Percentiles rank a stretch among this genome's conserved stretches.
Evolutionary conservation across 768 basidiomycete genomes (phyloP).

Genomic region (Mycena indigotica): DNA sequence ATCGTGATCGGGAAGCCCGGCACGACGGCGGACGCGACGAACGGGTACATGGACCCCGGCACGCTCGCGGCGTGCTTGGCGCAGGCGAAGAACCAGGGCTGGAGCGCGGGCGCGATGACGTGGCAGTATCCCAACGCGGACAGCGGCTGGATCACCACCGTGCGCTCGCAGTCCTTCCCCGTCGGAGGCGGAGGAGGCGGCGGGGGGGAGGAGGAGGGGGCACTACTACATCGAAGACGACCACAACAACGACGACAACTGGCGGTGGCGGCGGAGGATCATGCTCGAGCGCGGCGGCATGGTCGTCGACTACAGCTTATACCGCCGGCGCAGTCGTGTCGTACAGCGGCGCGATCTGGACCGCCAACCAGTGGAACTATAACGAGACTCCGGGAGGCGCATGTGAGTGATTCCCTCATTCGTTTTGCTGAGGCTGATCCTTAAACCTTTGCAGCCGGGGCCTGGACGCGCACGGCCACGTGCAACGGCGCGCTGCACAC

Average conservation of each 20-base stretch:
- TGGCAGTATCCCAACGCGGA: constrained; percentile 43
- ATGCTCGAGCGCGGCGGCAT: constrained; percentile 16
- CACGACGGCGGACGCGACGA: constrained; percentile 50
- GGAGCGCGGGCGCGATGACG: constrained; percentile 55
- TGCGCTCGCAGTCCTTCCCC: constrained; percentile 28
- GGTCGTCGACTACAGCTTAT: constrained; percentile 10
- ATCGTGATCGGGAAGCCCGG: constrained; percentile 80
- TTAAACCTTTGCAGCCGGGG: no score
- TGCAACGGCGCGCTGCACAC: constrained; percentile 10
- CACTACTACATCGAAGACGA: background rate
- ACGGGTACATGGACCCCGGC: constrained; percentile 61
- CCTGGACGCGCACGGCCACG: background rate
- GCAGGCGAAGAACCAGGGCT: constrained; percentile 62
- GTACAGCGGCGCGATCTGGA: constrained; percentile 15
- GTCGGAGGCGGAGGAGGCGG: constrained; percentile 2
- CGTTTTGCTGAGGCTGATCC: no score
- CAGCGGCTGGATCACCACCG: constrained; percentile 42
- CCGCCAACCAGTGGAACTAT: constrained; percentile 18
- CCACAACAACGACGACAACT: constrained; percentile 6
- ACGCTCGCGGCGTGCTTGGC: constrained; percentile 61
- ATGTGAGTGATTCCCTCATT: no score
- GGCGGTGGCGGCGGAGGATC: background rate
- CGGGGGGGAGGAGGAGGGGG: background rate
- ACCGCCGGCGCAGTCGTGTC: constrained; percentile 10
- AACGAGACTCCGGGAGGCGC: constrained; percentile 2